phyloP scores from a whole-genome alignment of 1,139 yeast genomes.

The Yamadazyma dendronema region DNA sequence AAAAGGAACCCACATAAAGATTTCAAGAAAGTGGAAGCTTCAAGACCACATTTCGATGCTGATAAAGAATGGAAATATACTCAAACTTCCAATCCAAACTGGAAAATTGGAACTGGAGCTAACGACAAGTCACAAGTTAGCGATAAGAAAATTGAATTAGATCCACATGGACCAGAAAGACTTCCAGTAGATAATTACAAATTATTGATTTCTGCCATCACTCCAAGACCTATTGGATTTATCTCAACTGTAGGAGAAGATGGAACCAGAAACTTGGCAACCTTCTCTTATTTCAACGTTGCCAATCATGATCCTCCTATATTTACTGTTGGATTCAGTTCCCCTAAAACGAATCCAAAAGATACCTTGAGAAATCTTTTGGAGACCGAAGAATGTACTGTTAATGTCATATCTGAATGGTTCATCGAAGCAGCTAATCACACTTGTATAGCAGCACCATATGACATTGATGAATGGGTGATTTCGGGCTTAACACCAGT shows the following conservation, averaged over 20 bases:
- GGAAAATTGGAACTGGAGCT: conserved; percentile 55
- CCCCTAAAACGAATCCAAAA: conserved; percentile 38
- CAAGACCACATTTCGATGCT: conserved; percentile 23
- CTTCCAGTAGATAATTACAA: conserved; percentile 46
- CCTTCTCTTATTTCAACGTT: conserved; percentile 53
- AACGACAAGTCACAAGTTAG: conserved; percentile 14
- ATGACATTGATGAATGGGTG: conserved; percentile 52
- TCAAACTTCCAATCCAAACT: conserved; percentile 24
- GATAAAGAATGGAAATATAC: conserved; percentile 15
- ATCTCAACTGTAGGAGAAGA: conserved; percentile 42
- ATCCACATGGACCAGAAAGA: conserved; percentile 46
- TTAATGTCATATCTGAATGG: conserved; percentile 61
- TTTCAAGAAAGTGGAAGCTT: conserved; percentile 23
- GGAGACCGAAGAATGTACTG: conserved; percentile 53
- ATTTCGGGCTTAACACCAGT: conserved; percentile 51
- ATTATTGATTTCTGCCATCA: conserved; percentile 46
- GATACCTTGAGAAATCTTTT: conserved; percentile 50
- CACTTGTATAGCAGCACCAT: conserved; percentile 45
- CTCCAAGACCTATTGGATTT: conserved; percentile 61
- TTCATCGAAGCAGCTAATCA: conserved; percentile 61
- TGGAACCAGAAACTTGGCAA: conserved; percentile 52
- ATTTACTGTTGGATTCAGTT: conserved; percentile 48
- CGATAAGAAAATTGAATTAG: conserved; percentile 44
- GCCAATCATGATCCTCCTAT: conserved; percentile 57
- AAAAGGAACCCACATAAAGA: conserved; percentile 24